phyloP scores from a whole-genome alignment of 23 red algal genomes.

The Gracilaria caudata region DNA sequence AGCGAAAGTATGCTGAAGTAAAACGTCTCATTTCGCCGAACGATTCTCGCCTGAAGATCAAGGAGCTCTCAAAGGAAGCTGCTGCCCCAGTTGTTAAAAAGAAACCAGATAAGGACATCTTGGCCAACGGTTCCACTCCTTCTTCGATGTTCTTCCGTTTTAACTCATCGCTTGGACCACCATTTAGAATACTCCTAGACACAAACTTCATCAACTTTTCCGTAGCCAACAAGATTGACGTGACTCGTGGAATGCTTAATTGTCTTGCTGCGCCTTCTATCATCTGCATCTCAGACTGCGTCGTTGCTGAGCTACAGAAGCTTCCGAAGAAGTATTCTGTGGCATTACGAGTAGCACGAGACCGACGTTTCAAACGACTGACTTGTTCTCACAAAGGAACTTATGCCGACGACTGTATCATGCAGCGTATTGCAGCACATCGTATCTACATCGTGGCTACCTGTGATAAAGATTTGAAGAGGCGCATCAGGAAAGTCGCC shows the following conservation, averaged over 20 bases:
- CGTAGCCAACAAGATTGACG: constrained; percentile 92
- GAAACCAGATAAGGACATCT: constrained; percentile 69
- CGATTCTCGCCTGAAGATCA: constrained; percentile 78
- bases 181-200: constrained; percentile 92
- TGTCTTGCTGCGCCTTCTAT: constrained; percentile 85
- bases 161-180: constrained; percentile 92
- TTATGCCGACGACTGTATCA: constrained; percentile 97
- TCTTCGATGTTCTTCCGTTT: constrained; percentile 91
- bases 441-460: constrained; percentile 97
- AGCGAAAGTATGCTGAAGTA: constrained; percentile 73
- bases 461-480: constrained; percentile 90
- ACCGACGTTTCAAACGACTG: constrained; percentile 81
- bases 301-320: constrained; percentile 98
- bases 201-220: constrained; percentile 99
- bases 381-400: constrained; percentile 96
- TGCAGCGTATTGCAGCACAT: constrained; percentile 84
- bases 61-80: constrained; percentile 63
- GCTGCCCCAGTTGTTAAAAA: constrained; percentile 74
- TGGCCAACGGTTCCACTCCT: constrained; percentile 50
- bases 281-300: constrained; percentile 92
- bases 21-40: constrained; percentile 76
- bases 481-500: constrained; percentile 89
- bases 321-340: constrained; percentile 93
- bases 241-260: constrained; percentile 78
- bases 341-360: constrained; percentile 84